phyloP scores from a whole-genome alignment of 2,329 filamentous ascomycete genomes.

The Diaporthe ilicicola region DNA sequence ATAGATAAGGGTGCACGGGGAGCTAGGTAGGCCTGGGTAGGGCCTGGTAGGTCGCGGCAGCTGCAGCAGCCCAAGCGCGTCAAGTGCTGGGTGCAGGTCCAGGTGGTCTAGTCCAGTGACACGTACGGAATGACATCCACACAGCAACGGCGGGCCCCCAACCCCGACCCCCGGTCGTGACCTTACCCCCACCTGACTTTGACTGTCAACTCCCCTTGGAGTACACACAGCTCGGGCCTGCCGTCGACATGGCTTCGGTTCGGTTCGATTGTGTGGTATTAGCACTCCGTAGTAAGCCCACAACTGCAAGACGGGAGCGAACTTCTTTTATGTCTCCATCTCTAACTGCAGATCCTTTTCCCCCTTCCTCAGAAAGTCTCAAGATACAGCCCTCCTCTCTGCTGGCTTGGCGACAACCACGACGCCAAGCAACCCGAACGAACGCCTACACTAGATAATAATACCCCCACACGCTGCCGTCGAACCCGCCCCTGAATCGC shows the following conservation, averaged over 20 bases:
- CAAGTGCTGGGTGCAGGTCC: neutral
- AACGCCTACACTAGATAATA: neutral
- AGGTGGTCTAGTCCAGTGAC: neutral
- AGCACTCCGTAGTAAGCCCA: neutral
- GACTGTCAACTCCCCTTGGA: neutral
- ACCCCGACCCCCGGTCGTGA: neutral
- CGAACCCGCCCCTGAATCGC: conserved; percentile 19
- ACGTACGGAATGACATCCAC: neutral
- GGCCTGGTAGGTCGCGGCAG: neutral
- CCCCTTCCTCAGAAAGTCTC: neutral
- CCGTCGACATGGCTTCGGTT: conserved; percentile 20
- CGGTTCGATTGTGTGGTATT: conserved; percentile 12
- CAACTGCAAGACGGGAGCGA: neutral
- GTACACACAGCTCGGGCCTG: conserved; percentile 9
- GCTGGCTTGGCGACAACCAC: conserved; percentile 4
- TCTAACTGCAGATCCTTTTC: conserved; percentile 9
- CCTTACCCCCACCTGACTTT: neutral
- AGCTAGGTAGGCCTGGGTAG: no score
- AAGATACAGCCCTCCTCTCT: neutral
- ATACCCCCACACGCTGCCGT: conserved; percentile 18
- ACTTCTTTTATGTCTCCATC: neutral
- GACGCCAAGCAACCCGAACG: neutral
- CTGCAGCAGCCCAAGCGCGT: conserved; percentile 3
- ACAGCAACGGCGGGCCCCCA: neutral
- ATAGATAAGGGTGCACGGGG: neutral